These are phyloP conservation scores for Echites panduratus DNA, from an alignment of 257 asterid genomes.

Conservation along the genomic window DNA sequence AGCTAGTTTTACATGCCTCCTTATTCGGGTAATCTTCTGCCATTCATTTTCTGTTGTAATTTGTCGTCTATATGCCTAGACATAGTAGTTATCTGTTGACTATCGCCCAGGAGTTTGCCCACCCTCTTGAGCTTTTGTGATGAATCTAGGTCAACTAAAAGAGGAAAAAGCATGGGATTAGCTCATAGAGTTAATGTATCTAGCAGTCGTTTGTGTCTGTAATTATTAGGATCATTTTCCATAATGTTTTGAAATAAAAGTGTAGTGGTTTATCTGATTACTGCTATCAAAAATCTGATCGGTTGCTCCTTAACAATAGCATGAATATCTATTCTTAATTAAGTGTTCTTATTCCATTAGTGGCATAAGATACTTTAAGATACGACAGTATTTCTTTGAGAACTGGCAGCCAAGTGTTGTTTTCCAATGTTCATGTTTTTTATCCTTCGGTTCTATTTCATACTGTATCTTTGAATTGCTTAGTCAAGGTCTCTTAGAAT, in stretches of 20 bases:
- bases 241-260: not conserved
- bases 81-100: not conserved
- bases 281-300: not conserved
- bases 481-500: not conserved
- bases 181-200: not conserved
- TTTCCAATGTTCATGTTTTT: not conserved
- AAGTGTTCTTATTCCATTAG: not conserved
- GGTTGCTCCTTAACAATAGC: not conserved
- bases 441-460: not conserved
- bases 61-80: not conserved
- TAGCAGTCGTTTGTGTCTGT: not conserved
- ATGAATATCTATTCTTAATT: not conserved
- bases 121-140: not conserved
- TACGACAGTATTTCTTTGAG: not conserved
- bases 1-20: conserved; percentile 6
- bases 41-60: not conserved
- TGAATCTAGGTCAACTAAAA: not conserved
- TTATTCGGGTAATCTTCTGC: conserved; percentile 32
- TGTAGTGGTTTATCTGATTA: not conserved
- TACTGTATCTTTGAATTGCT: not conserved
- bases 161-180: not conserved
- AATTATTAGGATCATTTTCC: not conserved
- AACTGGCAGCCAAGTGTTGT: not conserved
- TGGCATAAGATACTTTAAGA: not conserved
- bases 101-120: not conserved